Conservation (phyloP, 768 basidiomycete species). For the Thelephora ganbajun region DNA sequence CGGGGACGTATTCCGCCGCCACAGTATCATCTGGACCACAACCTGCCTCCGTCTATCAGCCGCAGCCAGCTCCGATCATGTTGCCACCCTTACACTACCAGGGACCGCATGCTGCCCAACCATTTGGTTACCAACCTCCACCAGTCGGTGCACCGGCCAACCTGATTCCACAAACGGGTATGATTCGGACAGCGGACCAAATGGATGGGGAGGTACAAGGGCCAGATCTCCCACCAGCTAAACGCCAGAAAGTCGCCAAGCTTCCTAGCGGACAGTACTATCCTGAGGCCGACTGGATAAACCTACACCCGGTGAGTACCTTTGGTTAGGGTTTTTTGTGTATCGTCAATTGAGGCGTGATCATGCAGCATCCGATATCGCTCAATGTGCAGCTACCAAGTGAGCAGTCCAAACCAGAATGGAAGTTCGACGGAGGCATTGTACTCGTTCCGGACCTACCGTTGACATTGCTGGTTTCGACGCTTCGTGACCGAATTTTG, state of each 20-base stretch:
- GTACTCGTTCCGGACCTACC: constrained; percentile 75
- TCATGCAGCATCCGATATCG: constrained; percentile 64
- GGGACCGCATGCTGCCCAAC: constrained; percentile 60
- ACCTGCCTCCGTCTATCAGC: constrained; percentile 59
- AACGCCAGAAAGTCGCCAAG: constrained; percentile 78
- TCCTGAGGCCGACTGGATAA: constrained; percentile 81
- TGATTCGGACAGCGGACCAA: constrained; percentile 69
- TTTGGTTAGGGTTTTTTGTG: not conserved
- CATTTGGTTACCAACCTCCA: constrained; percentile 66
- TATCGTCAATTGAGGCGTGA: constrained; percentile 3
- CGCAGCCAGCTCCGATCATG: constrained; percentile 57
- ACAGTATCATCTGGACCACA: constrained; percentile 88
- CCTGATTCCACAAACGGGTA: constrained; percentile 38
- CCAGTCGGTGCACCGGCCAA: constrained; percentile 29
- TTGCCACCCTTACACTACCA: constrained; percentile 78
- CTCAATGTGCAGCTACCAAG: constrained; percentile 74
- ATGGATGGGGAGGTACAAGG: constrained; percentile 41
- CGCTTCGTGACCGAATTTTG: constrained; percentile 80
- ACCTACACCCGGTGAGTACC: constrained; percentile 63
- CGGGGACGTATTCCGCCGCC: constrained; percentile 60
- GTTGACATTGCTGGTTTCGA: constrained; percentile 73
- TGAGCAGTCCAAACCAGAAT: constrained; percentile 77
- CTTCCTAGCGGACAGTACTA: constrained; percentile 74
- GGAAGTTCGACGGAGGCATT: constrained; percentile 76
- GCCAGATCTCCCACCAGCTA: constrained; percentile 62